Evolutionary conservation across 2,329 filamentous ascomycete species (phyloP).

Genomic region (Ceratocystis alfenasii): DNA sequence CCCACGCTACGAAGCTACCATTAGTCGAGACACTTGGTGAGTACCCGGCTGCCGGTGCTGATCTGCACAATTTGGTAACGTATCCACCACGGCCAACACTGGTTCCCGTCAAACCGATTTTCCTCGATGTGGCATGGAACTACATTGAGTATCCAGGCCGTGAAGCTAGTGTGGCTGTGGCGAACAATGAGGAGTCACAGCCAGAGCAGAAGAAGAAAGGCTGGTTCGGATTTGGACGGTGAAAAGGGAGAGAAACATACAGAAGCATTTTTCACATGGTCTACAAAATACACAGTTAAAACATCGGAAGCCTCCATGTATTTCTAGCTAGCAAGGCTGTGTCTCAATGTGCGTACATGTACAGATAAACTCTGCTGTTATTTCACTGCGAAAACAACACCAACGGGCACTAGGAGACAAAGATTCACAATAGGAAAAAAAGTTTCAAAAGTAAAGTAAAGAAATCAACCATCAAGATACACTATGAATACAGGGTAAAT

Average conservation of each 20-base stretch:
- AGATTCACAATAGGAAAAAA: too few species aligned
- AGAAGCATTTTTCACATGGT: not conserved
- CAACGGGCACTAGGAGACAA: not conserved
- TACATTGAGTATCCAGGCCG: slow-evolving; percentile 84
- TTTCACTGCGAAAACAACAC: not conserved
- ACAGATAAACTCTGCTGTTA: not conserved
- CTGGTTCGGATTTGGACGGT: slow-evolving; percentile 64
- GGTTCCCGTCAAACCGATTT: slow-evolving; percentile 86
- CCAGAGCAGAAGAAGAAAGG: slow-evolving; percentile 50
- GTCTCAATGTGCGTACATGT: not conserved
- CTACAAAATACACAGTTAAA: not conserved
- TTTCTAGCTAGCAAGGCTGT: not conserved
- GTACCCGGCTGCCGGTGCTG: slow-evolving; percentile 55
- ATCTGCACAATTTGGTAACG: slow-evolving; percentile 68
- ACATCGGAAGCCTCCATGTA: not conserved
- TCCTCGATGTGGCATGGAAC: slow-evolving; percentile 95
- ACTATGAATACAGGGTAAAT: slow-evolving; percentile 21
- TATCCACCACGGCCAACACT: slow-evolving; percentile 71
- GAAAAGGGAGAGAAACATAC: slow-evolving; percentile 17
- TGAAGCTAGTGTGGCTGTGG: slow-evolving; percentile 24
- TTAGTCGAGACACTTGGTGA: slow-evolving; percentile 63
- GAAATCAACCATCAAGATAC: slow-evolving; percentile 21
- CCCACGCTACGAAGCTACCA: slow-evolving; percentile 33
- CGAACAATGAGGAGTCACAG: slow-evolving; percentile 30
- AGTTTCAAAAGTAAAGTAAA: not conserved